phyloP scores from a whole-genome alignment of 164 flowering plant species.

The Aristolochia californica region DNA sequence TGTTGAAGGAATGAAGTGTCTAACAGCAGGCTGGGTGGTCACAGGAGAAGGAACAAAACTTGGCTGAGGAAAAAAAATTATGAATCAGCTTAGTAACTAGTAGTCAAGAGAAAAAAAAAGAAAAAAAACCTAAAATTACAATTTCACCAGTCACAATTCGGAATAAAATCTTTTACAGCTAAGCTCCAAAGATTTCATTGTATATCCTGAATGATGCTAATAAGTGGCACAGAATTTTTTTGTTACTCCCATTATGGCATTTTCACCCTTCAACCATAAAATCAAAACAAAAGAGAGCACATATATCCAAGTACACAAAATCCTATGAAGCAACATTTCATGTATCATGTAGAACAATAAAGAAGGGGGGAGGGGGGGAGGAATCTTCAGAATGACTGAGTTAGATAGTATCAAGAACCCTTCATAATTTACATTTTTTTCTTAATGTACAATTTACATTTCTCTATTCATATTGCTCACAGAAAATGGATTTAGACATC shows the following conservation, averaged over 20 bases:
- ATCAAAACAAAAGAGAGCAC: background rate
- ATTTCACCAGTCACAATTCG: background rate
- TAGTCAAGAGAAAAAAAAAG: background rate
- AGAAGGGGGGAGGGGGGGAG: too few relatives aligned
- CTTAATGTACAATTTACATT: too few relatives aligned
- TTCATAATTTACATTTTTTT: too few relatives aligned
- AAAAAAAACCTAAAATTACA: background rate
- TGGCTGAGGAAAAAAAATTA: constrained; percentile 23
- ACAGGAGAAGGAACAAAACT: constrained; percentile 43
- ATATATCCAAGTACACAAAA: too few relatives aligned
- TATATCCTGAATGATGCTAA: too few relatives aligned
- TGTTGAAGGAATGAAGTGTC: constrained; percentile 61
- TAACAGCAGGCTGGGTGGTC: constrained; percentile 41
- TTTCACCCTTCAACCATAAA: background rate
- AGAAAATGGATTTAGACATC: too few relatives aligned
- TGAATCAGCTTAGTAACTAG: background rate
- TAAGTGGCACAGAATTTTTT: background rate
- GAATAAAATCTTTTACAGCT: background rate
- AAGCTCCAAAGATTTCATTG: too few relatives aligned
- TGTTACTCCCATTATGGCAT: background rate
- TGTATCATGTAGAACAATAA: too few relatives aligned
- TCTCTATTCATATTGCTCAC: too few relatives aligned
- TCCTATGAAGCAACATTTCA: too few relatives aligned
- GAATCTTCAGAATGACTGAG: too few relatives aligned
- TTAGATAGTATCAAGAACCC: too few relatives aligned